A percentile compares a stretch with the other conserved stretches of the same genome.
phyloP scores from a whole-genome alignment of 768 basidiomycete genomes.

The Kondoa subrosea region DNA sequence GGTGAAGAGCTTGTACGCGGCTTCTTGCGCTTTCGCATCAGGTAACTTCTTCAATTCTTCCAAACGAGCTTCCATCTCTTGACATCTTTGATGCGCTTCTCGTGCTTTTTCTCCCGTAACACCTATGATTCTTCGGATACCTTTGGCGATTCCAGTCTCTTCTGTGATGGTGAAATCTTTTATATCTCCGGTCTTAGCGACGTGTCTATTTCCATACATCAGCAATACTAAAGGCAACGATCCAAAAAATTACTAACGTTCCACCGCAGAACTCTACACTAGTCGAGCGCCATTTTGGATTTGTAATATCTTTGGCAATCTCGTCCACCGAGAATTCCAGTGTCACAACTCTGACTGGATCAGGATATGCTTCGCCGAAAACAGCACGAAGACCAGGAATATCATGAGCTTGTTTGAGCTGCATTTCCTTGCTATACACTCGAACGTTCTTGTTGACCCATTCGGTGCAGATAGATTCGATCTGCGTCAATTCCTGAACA shows the following conservation, averaged over 20 bases:
- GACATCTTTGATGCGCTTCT: constrained; percentile 54
- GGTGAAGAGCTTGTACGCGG: constrained; percentile 62
- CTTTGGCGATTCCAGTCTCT: constrained; percentile 94
- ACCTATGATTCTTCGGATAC: constrained; percentile 82
- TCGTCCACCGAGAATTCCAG: constrained; percentile 76
- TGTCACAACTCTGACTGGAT: constrained; percentile 87
- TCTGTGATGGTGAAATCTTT: constrained; percentile 88
- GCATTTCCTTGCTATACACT: constrained; percentile 74
- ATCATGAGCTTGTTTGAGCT: constrained; percentile 56
- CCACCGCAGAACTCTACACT: constrained; percentile 98
- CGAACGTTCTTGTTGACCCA: constrained; percentile 82
- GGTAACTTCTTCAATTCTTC: constrained; percentile 43
- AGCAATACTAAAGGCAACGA: neutral
- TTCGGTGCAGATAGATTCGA: constrained; percentile 64
- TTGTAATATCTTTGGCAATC: constrained; percentile 65
- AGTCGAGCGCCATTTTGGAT: constrained; percentile 75
- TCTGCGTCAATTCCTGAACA: constrained; percentile 56
- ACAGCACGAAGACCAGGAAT: constrained; percentile 92
- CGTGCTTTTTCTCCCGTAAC: constrained; percentile 88
- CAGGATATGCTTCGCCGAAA: constrained; percentile 93
- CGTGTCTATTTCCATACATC: constrained; percentile 46
- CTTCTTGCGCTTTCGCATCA: constrained; percentile 63
- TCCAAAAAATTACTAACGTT: constrained; percentile 44
- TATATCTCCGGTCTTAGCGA: constrained; percentile 90
- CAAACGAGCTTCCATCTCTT: constrained; percentile 47